Base-by-base conservation (phyloP, 2,329 filamentous ascomycete genomes). In the Teratosphaeria viscida region DNA sequence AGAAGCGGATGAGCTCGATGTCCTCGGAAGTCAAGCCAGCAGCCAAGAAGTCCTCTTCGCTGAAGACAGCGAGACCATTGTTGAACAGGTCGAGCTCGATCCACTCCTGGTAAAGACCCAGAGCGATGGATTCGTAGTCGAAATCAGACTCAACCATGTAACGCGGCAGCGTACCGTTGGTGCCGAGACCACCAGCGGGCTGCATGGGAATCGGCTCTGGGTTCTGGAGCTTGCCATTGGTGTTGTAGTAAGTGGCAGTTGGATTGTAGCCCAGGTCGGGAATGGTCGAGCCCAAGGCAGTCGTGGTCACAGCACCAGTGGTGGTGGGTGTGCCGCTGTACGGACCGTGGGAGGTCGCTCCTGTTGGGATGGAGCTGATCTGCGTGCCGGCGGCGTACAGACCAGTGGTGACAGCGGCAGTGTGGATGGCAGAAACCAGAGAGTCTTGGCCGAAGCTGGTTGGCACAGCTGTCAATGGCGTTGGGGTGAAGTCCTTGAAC, bases 21-120 rank as follows among this genome's bases (percentile, higher is more conserved):
- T 92, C 88, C 68, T 89, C 83, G 11, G 84, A 79, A 6, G 77
- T 85, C 14, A 95, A 75, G 1, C 88, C 88, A 29, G 82, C 85
- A 1, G 78, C 82, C 6, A 82, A 77, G 65, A 92, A 94, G 16
- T 94, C 87, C 35, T 82, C 78, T 0, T 79, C 82, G 1, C 83
- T 84, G 73, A 89, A 94, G 0, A 78, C 82, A 0, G 82, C 83
- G 2, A 94, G 79, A 14, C 87, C 89, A 69, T 87, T 85, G 72
- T 89, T 85, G 80, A 94, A 94, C 14, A 90, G 79, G 70, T 94
- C 90, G 1, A 94, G 79, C 74, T 94, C 89, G 58, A 92, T 90
- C 82, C 84, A 94, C 73, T 94, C 89, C 67, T 91, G 87, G 70
- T 92, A 92, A 0, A 92, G 77, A 12, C 82, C 88, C 12, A 94